Evolutionary conservation across 805 yeast genomes (phyloP), one percentile per base, ranked within the genome.

Genomic region (Metschnikowia rubicola): DNA sequence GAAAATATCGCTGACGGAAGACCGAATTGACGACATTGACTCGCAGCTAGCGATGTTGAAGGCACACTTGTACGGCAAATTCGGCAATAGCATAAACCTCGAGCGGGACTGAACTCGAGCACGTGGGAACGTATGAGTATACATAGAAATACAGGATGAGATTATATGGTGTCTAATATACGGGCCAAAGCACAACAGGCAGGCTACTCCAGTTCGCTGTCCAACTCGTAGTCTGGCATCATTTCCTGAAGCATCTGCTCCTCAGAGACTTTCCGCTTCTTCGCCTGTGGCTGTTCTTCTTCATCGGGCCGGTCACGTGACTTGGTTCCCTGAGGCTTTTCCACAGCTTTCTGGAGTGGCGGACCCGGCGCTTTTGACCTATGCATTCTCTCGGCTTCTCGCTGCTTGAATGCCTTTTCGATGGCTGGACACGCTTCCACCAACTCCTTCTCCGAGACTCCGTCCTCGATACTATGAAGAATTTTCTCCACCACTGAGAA

Each of bases 61-160:
- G 68, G 77, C 79, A 31, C 75, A 73, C n/a, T 71, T 92, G 46
- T 94, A 92, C 60, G 88, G 88, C 13, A 89, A 87, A 64, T 94
- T 92, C 62, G 99, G 98, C 26, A 80, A 79, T 57, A 83, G 88
- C 48, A 94, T 92, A 62, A 91, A 91, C 63, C 70, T 92, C 40
- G 99, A 92, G 63, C 71, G 83, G 45, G 78, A 59, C 46, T 49
- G 31, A 26, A 26, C 2, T 9, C 6, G 33, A 12, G 33, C 11
- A 12, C n/a, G 35, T 13, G 17, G 17, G 36, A 13, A 12, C 17
- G 10, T 15, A 12, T n/a, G 7, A 19, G 17, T 41, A 34, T 35
- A 35, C 39, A 35, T 35, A 42, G 33, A 13, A 30, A 36, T 15
- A 37, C n/a, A 9, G 31, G n/a, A 26, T 17, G 12, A 35, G 17